phyloP scores from a whole-genome alignment of 352 stramenopile species.

The Globisporangium cystogenes region DNA sequence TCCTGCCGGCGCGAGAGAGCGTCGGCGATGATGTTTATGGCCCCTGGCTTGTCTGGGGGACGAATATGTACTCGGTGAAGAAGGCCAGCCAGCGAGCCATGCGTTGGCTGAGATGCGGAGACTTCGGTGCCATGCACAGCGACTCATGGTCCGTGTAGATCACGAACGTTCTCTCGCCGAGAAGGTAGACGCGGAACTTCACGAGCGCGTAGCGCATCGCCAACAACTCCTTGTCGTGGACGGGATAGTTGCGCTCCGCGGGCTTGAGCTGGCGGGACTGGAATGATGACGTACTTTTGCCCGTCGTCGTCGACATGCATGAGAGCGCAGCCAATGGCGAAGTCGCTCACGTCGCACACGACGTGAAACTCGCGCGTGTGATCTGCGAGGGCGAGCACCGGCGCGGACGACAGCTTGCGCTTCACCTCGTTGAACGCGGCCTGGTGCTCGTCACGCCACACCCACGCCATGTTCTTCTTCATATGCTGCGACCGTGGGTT shows the following conservation, averaged over 20 bases:
- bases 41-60: no score
- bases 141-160: conserved; percentile 21
- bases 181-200: conserved; percentile 23
- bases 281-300: conserved; percentile 2
- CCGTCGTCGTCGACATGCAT: background rate
- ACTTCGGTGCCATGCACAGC: background rate
- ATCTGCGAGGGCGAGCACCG: conserved; percentile 11
- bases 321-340: conserved; percentile 17
- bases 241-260: conserved; percentile 10
- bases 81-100: conserved; percentile 17
- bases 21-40: no score
- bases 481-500: no score
- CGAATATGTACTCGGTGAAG: conserved; percentile 24
- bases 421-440: conserved; percentile 14
- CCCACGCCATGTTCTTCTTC: no score
- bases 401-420: conserved; percentile 4
- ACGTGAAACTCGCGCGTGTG: conserved; percentile 13
- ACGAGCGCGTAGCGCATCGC: conserved; percentile 20
- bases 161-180: conserved; percentile 16
- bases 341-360: conserved; percentile 11
- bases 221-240: conserved; percentile 3
- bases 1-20: no score
- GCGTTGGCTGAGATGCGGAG: conserved; percentile 4
- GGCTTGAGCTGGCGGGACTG: conserved; percentile 20
- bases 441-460: no score